Base-by-base conservation (phyloP, 495 filamentous ascomycete genomes). In the Penicillium cataractarum region DNA sequence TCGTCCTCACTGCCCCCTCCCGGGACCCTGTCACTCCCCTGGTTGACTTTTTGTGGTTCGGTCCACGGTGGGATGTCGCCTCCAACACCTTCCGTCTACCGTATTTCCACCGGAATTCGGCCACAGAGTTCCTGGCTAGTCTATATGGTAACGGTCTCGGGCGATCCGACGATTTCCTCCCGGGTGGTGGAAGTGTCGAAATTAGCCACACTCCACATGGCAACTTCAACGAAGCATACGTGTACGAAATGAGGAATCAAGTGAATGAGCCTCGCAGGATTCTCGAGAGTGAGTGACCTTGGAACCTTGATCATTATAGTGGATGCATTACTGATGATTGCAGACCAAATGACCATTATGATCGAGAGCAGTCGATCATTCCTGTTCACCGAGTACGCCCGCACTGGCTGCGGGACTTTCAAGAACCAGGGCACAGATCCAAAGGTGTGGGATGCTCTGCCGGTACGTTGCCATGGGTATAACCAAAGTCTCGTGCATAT, bases 91-190 rank as follows among this genome's bases (percentile, higher is more conserved):
- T 80, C 63, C 73, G 77, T 2, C 67, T 77, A 2, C 74, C 77
- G 1, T 80, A 80, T 55, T 80, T 80, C 67, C 77, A 78, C 50
- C 77, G 77, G 35, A 80, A 77, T 60, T 71, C 74, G 15, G 77
- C 77, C 5, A 76, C 77, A 0, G 77, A 80, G 60, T 77, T 80
- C 60, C 58, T 80, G 50, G 77, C 77, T 5, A 74, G 64, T 60
- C 37, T 80, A 21, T 80, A 80, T 48, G 77, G 77, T 4, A 71
- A 69, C 53, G 77, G 77, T 24, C 64, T 80, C 26, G 77, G 77
- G 27, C 71, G 76, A 1, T 77, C 76, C 9, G 76, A 78, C 37
- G 74, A 80, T 10, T 77, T 80, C 63, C 49, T 72, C 22, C 77
- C 77, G 19, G 77, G 77, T 21, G 77, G 77, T 6, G 76, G 77